These are phyloP conservation scores for Venturia nashicola DNA, from an alignment of 2,329 filamentous ascomycete species.

Conservation along the genomic window DNA sequence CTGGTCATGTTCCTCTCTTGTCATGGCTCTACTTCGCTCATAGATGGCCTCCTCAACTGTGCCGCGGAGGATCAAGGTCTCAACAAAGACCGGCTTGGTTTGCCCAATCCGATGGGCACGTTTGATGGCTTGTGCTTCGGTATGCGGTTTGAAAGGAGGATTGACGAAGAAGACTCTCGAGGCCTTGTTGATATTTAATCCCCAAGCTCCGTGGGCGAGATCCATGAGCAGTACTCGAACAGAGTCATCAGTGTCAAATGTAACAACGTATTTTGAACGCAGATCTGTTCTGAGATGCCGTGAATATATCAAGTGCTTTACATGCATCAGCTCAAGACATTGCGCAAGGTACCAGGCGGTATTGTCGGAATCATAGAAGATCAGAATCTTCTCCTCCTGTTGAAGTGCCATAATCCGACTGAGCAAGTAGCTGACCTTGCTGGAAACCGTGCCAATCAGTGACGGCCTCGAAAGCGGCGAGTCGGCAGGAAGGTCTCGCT, in stretches of 20 bases:
- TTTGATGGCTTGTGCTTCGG: conserved; percentile 86
- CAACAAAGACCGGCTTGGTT: conserved; percentile 63
- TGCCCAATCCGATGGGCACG: conserved; percentile 83
- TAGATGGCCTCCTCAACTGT: conserved; percentile 82
- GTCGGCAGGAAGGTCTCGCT: conserved; percentile 17
- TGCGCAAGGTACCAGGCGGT: conserved; percentile 76
- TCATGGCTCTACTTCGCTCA: conserved; percentile 61
- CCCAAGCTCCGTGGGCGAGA: conserved; percentile 76
- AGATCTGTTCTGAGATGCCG: conserved; percentile 47
- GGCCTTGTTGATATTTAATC: conserved; percentile 71
- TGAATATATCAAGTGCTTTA: conserved; percentile 55
- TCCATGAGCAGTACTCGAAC: conserved; percentile 83
- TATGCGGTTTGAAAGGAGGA: conserved; percentile 70
- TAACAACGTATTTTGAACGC: conserved; percentile 62
- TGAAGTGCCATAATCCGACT: conserved; percentile 59
- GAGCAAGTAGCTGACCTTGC: conserved; percentile 78
- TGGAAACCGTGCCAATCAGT: conserved; percentile 69
- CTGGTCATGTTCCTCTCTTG: conserved; percentile 39
- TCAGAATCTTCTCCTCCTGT: conserved; percentile 66
- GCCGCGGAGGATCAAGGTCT: conserved; percentile 68
- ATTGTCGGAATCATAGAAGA: conserved; percentile 88
- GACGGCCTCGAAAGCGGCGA: conserved; percentile 47
- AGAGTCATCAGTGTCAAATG: conserved; percentile 58
- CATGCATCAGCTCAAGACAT: conserved; percentile 58
- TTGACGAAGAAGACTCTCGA: conserved; percentile 83